phyloP scores from a whole-genome alignment of 2,329 filamentous ascomycete species.

The Penicillium rolfsii region DNA sequence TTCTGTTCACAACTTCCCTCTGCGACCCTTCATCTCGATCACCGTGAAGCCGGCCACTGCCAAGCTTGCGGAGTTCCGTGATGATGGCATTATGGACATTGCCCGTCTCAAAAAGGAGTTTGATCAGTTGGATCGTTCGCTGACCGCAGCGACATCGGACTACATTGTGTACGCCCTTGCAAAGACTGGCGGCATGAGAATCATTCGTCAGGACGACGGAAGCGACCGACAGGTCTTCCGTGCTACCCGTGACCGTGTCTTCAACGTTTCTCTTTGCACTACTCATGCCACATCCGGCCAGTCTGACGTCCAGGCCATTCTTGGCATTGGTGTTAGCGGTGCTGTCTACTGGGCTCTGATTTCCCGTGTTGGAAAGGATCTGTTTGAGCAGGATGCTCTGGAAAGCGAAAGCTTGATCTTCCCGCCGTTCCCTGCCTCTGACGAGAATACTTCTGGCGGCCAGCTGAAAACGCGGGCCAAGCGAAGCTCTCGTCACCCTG shows the following conservation, averaged over 20 bases:
- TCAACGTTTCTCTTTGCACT: constrained; percentile 85
- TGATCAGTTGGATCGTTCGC: constrained; percentile 91
- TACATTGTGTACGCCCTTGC: constrained; percentile 95
- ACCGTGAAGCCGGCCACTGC: constrained; percentile 57
- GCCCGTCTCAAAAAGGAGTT: constrained; percentile 96
- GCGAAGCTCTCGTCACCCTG: constrained; percentile 82
- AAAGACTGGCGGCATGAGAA: constrained; percentile 87
- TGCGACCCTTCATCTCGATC: constrained; percentile 95
- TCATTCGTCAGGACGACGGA: constrained; percentile 93
- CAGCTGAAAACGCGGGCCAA: constrained; percentile 95
- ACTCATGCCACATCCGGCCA: constrained; percentile 58
- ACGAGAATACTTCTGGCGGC: constrained; percentile 88
- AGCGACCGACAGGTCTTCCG: constrained; percentile 90
- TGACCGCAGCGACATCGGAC: constrained; percentile 84
- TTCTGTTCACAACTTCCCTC: constrained; percentile 90
- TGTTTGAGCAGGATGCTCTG: constrained; percentile 75
- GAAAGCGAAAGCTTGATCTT: constrained; percentile 88
- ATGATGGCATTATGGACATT: constrained; percentile 86
- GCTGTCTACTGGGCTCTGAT: constrained; percentile 95
- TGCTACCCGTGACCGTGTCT: constrained; percentile 88
- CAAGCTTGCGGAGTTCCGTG: constrained; percentile 66
- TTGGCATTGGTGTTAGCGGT: constrained; percentile 91
- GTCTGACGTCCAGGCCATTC: constrained; percentile 74
- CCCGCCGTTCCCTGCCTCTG: constrained; percentile 80
- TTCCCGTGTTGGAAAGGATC: constrained; percentile 74